These are phyloP conservation scores for Coemansia sp. DNA, from an alignment of 192 early-diverging fungal species.

Conservation along the genomic window DNA sequence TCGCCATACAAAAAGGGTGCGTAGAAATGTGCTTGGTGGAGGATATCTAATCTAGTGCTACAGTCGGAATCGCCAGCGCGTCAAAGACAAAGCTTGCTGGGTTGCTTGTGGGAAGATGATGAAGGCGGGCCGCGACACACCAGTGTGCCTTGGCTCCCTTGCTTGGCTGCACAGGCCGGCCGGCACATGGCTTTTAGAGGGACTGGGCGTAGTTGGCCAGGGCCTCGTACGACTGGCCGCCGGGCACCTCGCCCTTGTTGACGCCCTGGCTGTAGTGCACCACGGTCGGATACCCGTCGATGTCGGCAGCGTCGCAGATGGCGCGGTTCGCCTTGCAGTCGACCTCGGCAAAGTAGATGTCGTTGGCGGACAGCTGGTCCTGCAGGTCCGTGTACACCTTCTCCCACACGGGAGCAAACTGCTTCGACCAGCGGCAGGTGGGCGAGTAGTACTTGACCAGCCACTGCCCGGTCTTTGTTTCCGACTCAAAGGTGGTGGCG, in stretches of 20 bases:
- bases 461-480: slow-evolving; percentile 43
- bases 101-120: too few species aligned
- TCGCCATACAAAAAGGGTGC: too few species aligned
- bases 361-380: slow-evolving; percentile 20
- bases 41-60: too few species aligned
- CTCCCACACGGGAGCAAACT: slow-evolving; percentile 50
- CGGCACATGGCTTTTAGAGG: too few species aligned
- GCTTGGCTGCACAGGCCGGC: too few species aligned
- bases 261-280: slow-evolving; percentile 37
- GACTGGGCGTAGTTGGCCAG: slow-evolving; percentile 23
- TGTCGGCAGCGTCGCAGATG: slow-evolving; percentile 30
- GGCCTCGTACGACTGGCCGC: slow-evolving; percentile 36
- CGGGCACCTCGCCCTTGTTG: slow-evolving; percentile 46
- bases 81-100: too few species aligned
- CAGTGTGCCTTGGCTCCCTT: too few species aligned
- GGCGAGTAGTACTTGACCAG: slow-evolving; percentile 52
- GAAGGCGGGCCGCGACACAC: too few species aligned
- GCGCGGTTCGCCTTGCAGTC: slow-evolving; percentile 47
- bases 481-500: slow-evolving; percentile 29
- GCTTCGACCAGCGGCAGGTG: slow-evolving; percentile 48
- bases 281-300: slow-evolving; percentile 51
- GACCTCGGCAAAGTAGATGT: slow-evolving; percentile 44
- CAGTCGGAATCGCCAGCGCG: too few species aligned
- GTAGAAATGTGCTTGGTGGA: too few species aligned
- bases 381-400: slow-evolving; percentile 38